phyloP scores from a whole-genome alignment of 2,329 filamentous ascomycete genomes.

The Thielaviopsis punctulata region DNA sequence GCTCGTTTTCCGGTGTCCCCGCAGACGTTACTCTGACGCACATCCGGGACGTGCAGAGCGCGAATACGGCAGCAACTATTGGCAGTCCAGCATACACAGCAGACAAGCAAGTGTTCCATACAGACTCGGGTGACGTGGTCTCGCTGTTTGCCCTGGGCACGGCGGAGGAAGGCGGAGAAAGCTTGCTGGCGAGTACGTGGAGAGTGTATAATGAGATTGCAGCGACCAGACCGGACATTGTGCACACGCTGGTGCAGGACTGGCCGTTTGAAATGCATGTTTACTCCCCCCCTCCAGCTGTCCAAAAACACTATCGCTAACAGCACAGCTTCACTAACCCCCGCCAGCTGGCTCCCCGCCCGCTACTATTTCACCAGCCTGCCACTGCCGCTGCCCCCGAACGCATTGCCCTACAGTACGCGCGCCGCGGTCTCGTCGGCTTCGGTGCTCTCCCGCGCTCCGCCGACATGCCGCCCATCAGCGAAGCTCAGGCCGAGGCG shows the following conservation, averaged over 20 bases:
- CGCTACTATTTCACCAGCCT: conserved; percentile 11
- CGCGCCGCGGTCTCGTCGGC: conserved; percentile 12
- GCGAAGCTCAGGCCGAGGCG: conserved; percentile 34
- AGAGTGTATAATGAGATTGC: conserved; percentile 44
- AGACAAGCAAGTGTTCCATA: conserved; percentile 39
- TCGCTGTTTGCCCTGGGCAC: conserved; percentile 37
- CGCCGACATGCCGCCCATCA: conserved; percentile 36
- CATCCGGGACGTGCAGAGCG: conserved; percentile 26
- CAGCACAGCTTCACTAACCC: conserved; percentile 2
- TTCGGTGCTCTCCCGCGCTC: conserved; percentile 25
- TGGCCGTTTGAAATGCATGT: conserved; percentile 13
- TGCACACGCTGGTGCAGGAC: conserved; percentile 30
- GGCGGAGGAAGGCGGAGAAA: conserved; percentile 31
- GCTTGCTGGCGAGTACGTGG: conserved; percentile 35
- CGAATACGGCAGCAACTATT: conserved; percentile 7
- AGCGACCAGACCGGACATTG: conserved; percentile 35
- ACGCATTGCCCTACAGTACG: conserved; percentile 40
- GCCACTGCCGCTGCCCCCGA: conserved; percentile 24
- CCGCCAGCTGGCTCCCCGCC: conserved; percentile 5
- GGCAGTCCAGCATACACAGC: conserved; percentile 7
- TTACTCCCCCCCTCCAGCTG: too few relatives aligned
- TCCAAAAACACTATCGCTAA: not conserved
- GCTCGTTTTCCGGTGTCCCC: conserved; percentile 21
- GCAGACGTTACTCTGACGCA: conserved; percentile 35
- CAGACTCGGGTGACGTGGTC: conserved; percentile 36